Conservation (phyloP, 2,329 filamentous ascomycete genomes). For the Aotearoamyces nothofagi region DNA sequence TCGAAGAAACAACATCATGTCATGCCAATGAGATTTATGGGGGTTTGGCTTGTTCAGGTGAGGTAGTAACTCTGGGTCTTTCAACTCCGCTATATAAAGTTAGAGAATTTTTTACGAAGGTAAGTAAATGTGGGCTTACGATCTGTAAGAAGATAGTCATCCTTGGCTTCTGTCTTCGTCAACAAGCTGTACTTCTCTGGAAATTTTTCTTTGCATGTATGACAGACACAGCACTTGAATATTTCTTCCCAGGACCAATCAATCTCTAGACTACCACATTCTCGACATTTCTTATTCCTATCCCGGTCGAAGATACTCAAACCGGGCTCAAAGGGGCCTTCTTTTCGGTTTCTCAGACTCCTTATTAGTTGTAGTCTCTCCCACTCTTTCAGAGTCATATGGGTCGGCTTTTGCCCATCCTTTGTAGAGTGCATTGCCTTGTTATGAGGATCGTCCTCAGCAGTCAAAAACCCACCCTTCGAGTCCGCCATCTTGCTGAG, state of each 20-base stretch:
- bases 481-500: conserved; percentile 97
- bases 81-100: conserved; percentile 55
- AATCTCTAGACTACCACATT: conserved; percentile 74
- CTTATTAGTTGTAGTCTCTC: conserved; percentile 65
- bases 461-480: conserved; percentile 86
- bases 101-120: not conserved
- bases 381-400: conserved; percentile 89
- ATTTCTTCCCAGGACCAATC: conserved; percentile 92
- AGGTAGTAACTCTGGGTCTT: conserved; percentile 71
- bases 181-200: conserved; percentile 91
- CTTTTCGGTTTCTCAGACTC: conserved; percentile 55
- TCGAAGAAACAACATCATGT: conserved; percentile 95
- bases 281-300: conserved; percentile 60
- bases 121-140: conserved; percentile 33
- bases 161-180: conserved; percentile 90
- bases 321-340: conserved; percentile 78
- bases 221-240: conserved; percentile 63
- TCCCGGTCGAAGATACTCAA: conserved; percentile 57
- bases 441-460: conserved; percentile 83
- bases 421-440: conserved; percentile 47
- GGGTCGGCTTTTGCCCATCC: conserved; percentile 56
- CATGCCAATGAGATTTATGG: conserved; percentile 90
- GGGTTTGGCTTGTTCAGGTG: conserved; percentile 85
- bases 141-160: conserved; percentile 92
- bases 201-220: conserved; percentile 70